Percentiles rank a stretch among this genome's conserved stretches.
Conservation (phyloP, 257 asterid species). For the Solanum pennellii region DNA sequence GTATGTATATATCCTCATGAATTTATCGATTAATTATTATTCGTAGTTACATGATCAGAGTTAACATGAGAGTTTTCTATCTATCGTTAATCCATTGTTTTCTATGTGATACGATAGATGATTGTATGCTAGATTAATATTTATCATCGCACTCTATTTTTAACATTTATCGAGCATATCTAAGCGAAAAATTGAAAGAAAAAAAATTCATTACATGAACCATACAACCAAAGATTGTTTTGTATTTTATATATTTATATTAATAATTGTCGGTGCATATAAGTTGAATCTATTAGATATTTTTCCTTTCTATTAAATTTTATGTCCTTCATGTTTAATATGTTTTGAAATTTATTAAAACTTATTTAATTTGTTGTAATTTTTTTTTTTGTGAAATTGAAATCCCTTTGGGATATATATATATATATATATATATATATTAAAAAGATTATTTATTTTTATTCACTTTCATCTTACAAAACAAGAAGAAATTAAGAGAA, state of each 20-base stretch:
- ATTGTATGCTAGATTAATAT: background rate
- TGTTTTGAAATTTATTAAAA: background rate
- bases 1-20: constrained; percentile 8
- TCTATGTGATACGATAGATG: background rate
- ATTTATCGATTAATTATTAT: background rate
- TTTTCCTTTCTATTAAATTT: background rate
- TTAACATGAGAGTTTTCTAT: too few species aligned
- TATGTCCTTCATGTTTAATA: background rate
- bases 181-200: background rate
- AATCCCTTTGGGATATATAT: background rate
- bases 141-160: background rate
- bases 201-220: background rate
- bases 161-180: background rate
- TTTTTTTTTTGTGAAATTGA: background rate
- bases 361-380: background rate
- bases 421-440: background rate
- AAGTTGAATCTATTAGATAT: background rate
- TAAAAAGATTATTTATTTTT: too few species aligned
- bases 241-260: background rate
- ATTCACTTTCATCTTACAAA: too few species aligned
- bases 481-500: too few species aligned
- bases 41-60: too few species aligned
- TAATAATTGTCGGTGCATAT: too few species aligned
- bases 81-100: background rate
- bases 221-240: background rate